phyloP scores from a whole-genome alignment of 1,284 basidiomycete species.

The Pseudozyma pruni region DNA sequence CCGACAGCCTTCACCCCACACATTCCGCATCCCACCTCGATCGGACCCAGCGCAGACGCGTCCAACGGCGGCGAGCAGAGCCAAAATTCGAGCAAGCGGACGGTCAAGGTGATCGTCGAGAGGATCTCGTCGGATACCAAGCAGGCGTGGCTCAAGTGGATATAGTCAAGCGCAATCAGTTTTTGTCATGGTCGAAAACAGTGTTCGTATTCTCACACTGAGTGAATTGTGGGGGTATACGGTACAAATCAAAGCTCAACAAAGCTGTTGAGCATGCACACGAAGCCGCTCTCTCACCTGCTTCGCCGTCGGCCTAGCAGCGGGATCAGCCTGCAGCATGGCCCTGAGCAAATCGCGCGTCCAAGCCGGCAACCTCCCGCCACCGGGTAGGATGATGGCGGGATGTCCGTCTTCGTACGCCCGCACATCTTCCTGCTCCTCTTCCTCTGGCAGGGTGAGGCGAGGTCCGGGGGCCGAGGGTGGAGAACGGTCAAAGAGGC shows the following conservation, averaged over 20 bases:
- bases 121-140: conserved; percentile 41
- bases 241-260: no score
- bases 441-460: no score
- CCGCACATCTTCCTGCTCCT: conserved; percentile 4
- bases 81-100: background rate
- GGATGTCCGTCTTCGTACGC: conserved; percentile 61
- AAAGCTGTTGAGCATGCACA: background rate
- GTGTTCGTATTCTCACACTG: background rate
- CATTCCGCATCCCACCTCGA: conserved; percentile 23
- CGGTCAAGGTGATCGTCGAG: conserved; percentile 44
- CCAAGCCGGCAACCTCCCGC: conserved; percentile 57
- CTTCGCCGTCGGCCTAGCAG: conserved; percentile 46
- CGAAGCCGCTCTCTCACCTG: conserved; percentile 37
- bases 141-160: conserved; percentile 52
- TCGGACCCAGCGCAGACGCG: background rate
- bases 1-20: conserved; percentile 19
- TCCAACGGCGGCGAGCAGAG: background rate
- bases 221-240: conserved; percentile 1
- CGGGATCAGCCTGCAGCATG: conserved; percentile 55
- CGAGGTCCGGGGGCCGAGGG: background rate
- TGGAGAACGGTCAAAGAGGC: background rate
- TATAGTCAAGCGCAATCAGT: conserved; percentile 10
- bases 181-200: background rate
- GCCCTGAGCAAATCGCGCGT: conserved; percentile 54
- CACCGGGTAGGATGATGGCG: conserved; percentile 62